Evolutionary conservation across 352 stramenopile species (phyloP).

Genomic region (Nothophytophthora sp.): DNA sequence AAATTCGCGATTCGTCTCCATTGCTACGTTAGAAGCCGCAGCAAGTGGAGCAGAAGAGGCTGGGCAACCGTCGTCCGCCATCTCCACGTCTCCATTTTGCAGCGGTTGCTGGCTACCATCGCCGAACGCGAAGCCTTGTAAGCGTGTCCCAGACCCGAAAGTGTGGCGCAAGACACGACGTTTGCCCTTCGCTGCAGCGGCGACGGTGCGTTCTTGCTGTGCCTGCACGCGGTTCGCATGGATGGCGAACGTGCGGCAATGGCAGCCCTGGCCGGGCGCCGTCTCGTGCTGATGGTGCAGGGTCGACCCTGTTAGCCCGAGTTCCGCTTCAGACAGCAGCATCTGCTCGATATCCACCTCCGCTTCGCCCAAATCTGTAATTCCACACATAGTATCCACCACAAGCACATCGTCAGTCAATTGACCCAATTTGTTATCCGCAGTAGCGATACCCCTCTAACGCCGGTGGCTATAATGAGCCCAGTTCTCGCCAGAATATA

Average conservation of each 20-base stretch:
- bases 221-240: constrained; percentile 29
- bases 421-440: too few relatives aligned
- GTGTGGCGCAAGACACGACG: constrained; percentile 54
- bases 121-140: constrained; percentile 53
- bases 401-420: neutral
- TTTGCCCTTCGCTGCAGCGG: constrained; percentile 33
- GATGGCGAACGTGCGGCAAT: constrained; percentile 38
- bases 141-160: constrained; percentile 48
- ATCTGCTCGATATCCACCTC: constrained; percentile 72
- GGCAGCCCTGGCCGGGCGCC: constrained; percentile 22
- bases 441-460: too few relatives aligned
- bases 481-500: too few relatives aligned
- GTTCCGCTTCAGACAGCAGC: constrained; percentile 44
- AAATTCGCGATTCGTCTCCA: neutral
- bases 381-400: neutral
- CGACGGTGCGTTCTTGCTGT: constrained; percentile 14
- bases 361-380: constrained; percentile 28
- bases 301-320: constrained; percentile 28
- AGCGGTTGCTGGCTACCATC: constrained; percentile 6
- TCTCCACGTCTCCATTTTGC: constrained; percentile 26
- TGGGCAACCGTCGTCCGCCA: constrained; percentile 11
- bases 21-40: constrained; percentile 7
- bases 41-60: neutral
- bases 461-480: too few relatives aligned
- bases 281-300: constrained; percentile 27